These are phyloP conservation scores for Saussurea involucrata DNA, from an alignment of 129 eudicot species.

Conservation along the genomic window DNA sequence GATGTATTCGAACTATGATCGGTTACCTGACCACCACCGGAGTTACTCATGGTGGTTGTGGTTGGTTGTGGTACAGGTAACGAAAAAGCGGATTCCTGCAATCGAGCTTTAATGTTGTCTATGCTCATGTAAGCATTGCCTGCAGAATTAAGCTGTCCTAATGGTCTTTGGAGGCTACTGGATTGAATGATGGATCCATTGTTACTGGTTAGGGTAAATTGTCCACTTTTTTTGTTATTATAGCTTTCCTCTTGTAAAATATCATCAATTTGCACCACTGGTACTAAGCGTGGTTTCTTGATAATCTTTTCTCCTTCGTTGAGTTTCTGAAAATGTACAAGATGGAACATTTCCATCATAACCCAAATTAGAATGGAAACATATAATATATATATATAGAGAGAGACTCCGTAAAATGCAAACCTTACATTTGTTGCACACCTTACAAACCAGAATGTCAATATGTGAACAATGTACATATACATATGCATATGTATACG, in stretches of 20 bases:
- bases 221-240: background rate
- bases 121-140: slow-evolving; percentile 1
- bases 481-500: no score
- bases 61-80: background rate
- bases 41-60: background rate
- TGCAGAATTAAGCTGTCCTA: background rate
- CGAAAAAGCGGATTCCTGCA: background rate
- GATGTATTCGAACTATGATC: no score
- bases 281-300: background rate
- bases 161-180: background rate
- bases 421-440: no score
- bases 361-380: background rate
- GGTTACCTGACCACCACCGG: background rate
- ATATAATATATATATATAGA: no score
- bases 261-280: background rate
- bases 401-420: no score
- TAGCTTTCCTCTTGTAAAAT: background rate
- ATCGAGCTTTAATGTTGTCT: background rate
- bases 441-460: no score
- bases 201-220: background rate
- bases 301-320: background rate
- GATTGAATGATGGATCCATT: background rate
- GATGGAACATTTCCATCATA: background rate
- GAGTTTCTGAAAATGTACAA: slow-evolving; percentile 8
- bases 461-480: no score